Evolutionary conservation across 1,284 basidiomycete species (phyloP).

Genomic region (Ustilago nuda): DNA sequence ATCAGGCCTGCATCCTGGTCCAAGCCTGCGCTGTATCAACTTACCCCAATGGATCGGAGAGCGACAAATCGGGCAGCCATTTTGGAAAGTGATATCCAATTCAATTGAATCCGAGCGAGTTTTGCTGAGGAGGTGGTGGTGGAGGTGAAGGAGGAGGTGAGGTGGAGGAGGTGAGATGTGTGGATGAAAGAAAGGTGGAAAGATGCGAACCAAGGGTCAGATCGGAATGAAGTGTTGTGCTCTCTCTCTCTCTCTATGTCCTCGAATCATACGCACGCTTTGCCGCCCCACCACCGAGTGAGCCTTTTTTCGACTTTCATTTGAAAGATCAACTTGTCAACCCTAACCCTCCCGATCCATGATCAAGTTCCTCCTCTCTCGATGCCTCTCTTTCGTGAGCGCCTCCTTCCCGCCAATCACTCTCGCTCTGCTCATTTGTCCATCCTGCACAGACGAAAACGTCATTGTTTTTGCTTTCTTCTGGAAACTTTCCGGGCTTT

Average conservation of each 20-base stretch:
- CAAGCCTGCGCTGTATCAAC: slow-evolving; percentile 7
- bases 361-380: not conserved
- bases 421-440: not conserved
- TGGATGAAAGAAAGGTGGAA: slow-evolving; percentile 11
- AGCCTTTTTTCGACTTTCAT: not conserved
- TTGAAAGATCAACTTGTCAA: not conserved
- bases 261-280: not conserved
- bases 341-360: not conserved
- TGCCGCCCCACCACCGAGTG: not conserved
- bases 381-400: too few relatives aligned
- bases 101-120: not conserved
- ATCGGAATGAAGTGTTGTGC: not conserved
- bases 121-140: not conserved
- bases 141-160: slow-evolving; percentile 4
- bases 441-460: too few relatives aligned
- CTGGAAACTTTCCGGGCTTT: not conserved
- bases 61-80: slow-evolving; percentile 55
- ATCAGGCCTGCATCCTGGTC: not conserved
- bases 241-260: not conserved
- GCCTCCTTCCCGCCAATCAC: not conserved
- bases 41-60: slow-evolving; percentile 48
- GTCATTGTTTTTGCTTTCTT: not conserved
- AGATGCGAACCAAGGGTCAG: slow-evolving; percentile 2
- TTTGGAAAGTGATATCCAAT: not conserved
- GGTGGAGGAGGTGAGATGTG: not conserved